phyloP scores from a whole-genome alignment of 495 filamentous ascomycete species.

The Amniculicola lignicola region DNA sequence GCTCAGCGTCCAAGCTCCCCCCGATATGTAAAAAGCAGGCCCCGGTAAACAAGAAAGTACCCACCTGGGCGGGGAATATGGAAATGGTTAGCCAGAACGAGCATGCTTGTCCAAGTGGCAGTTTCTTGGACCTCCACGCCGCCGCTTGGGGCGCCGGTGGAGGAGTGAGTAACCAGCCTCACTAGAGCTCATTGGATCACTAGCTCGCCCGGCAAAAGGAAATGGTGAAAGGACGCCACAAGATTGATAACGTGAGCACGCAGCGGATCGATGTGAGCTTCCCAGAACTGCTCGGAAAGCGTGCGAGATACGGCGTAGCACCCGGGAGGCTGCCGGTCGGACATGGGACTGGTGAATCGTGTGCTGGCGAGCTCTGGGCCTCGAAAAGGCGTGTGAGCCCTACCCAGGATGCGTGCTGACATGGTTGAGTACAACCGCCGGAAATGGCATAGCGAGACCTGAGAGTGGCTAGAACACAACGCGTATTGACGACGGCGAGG shows the following conservation, averaged over 20 bases:
- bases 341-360: slow-evolving; percentile 6
- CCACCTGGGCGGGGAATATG: slow-evolving; percentile 13
- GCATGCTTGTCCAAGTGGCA: too few relatives aligned
- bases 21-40: too few relatives aligned
- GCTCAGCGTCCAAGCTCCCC: slow-evolving; percentile 14
- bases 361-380: slow-evolving; percentile 5
- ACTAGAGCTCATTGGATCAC: slow-evolving; percentile 21
- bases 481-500: too few relatives aligned
- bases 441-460: slow-evolving; percentile 13
- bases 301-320: slow-evolving; percentile 25
- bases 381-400: neutral
- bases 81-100: slow-evolving; percentile 15
- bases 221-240: slow-evolving; percentile 5
- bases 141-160: neutral
- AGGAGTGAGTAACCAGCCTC: slow-evolving; percentile 15
- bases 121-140: too few relatives aligned
- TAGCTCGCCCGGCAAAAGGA: slow-evolving; percentile 8
- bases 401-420: slow-evolving; percentile 10
- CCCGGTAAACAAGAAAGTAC: too few relatives aligned
- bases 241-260: slow-evolving; percentile 25
- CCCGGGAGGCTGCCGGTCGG: slow-evolving; percentile 13
- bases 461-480: too few relatives aligned
- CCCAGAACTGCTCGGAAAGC: slow-evolving; percentile 9
- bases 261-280: neutral
- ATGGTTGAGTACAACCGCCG: slow-evolving; percentile 10